Conservation (phyloP, 495 filamentous ascomycete genomes). For the Aspergillus campestris region DNA sequence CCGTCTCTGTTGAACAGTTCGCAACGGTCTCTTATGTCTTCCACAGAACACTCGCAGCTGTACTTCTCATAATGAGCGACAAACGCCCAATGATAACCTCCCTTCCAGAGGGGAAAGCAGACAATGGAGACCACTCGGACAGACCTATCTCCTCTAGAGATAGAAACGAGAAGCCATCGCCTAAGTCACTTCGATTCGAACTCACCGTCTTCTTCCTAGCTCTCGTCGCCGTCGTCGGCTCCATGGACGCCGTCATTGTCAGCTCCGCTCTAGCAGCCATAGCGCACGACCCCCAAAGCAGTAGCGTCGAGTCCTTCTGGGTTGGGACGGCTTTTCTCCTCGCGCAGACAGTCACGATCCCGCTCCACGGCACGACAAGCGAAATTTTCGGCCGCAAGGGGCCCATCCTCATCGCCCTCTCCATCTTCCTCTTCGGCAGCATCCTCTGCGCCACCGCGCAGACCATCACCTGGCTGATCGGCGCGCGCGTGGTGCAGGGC, state of each 20-base stretch:
- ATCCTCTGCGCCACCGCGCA: slow-evolving; percentile 11
- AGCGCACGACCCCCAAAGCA: slow-evolving; percentile 34
- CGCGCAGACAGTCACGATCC: slow-evolving; percentile 36
- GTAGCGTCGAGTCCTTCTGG: slow-evolving; percentile 44
- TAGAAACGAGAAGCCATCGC: too few relatives aligned
- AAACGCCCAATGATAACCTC: background rate
- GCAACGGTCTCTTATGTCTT: too few relatives aligned
- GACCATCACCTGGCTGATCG: slow-evolving; percentile 14
- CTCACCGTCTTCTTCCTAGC: slow-evolving; percentile 32
- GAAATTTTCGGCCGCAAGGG: too few relatives aligned
- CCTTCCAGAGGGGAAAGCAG: too few relatives aligned
- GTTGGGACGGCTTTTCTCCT: slow-evolving; percentile 47
- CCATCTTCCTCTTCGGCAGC: slow-evolving; percentile 21
- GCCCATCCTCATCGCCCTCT: too few relatives aligned
- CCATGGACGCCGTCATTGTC: slow-evolving; percentile 46
- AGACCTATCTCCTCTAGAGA: too few relatives aligned
- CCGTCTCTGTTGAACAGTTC: too few relatives aligned
- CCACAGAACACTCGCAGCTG: too few relatives aligned
- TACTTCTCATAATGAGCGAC: too few relatives aligned
- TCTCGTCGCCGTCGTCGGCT: slow-evolving; percentile 40
- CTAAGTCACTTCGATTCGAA: background rate
- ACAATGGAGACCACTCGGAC: too few relatives aligned
- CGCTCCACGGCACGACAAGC: slow-evolving; percentile 36
- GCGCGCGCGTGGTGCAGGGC: slow-evolving; percentile 27
- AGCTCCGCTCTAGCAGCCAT: too few relatives aligned